phyloP scores from a whole-genome alignment of 1,284 basidiomycete genomes.

The Pascua guehoae region DNA sequence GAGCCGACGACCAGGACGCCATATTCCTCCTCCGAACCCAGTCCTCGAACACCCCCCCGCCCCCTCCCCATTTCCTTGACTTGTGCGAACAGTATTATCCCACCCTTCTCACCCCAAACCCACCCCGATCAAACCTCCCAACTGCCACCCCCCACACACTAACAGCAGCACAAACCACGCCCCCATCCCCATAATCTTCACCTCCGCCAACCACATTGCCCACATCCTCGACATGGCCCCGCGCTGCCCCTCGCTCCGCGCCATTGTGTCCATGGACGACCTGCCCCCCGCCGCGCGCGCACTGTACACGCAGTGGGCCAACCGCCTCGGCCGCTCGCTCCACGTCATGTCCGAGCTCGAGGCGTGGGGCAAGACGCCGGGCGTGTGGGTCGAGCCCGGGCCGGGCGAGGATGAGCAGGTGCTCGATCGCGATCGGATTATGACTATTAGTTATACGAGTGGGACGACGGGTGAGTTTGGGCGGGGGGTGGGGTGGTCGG shows the following conservation, averaged over 20 bases:
- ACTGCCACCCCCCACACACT: too few species aligned
- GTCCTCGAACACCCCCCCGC: too few species aligned
- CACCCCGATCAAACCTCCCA: too few species aligned
- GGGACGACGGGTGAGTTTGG: conserved; percentile 45
- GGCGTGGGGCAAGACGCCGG: conserved; percentile 41
- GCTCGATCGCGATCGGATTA: conserved; percentile 34
- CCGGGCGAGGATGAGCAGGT: conserved; percentile 39
- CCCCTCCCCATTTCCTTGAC: too few species aligned
- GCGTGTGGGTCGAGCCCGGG: conserved; percentile 28
- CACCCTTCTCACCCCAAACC: too few species aligned
- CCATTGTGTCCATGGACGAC: conserved; percentile 50
- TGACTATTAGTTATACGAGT: conserved; percentile 48
- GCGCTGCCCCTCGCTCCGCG: conserved; percentile 63
- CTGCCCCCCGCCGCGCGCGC: conserved; percentile 49
- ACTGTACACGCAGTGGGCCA: conserved; percentile 70
- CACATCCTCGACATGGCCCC: conserved; percentile 66
- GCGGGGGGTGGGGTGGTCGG: too few species aligned
- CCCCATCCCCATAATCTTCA: conserved; percentile 71
- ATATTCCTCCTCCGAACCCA: too few species aligned
- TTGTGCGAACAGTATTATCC: too few species aligned
- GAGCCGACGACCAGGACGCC: too few species aligned
- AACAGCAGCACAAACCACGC: conserved; percentile 73
- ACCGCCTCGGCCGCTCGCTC: conserved; percentile 61
- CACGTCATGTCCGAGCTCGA: conserved; percentile 66
- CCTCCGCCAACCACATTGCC: conserved; percentile 69